Conservation (phyloP, 2,329 filamentous ascomycete genomes). For the Didymella keratinophila region DNA sequence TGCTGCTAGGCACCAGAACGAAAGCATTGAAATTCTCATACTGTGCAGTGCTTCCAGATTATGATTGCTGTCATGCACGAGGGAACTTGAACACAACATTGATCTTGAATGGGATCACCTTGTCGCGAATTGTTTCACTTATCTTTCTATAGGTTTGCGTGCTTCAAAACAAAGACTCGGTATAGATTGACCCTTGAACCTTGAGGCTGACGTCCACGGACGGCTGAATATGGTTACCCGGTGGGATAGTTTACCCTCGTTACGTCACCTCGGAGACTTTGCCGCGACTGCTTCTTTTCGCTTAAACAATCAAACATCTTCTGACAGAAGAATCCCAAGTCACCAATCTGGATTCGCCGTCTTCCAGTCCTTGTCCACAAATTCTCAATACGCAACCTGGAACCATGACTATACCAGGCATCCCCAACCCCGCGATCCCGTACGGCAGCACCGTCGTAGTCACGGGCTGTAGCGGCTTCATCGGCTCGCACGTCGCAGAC, state of each 20-base stretch:
- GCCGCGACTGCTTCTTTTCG: constrained; percentile 4
- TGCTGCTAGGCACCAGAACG: constrained; percentile 20
- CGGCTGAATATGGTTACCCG: constrained; percentile 2
- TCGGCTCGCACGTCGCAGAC: constrained; percentile 45
- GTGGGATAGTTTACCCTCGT: constrained; percentile 6
- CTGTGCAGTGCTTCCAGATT: too few relatives aligned
- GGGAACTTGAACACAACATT: too few relatives aligned
- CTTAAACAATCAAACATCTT: not conserved
- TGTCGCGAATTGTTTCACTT: too few relatives aligned
- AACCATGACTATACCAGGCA: constrained; percentile 14
- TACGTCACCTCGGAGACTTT: constrained; percentile 17
- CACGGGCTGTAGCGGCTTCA: constrained; percentile 48
- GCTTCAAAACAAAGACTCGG: too few relatives aligned
- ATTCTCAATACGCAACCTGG: not conserved
- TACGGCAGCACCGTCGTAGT: constrained; percentile 44
- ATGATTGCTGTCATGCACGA: too few relatives aligned
- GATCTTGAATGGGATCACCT: too few relatives aligned
- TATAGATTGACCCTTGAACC: not conserved
- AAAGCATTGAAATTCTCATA: constrained; percentile 14
- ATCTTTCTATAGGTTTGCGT: too few relatives aligned
- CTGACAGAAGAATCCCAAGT: not conserved
- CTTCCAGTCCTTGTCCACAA: too few relatives aligned
- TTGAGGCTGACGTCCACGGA: not conserved
- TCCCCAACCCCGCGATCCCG: constrained; percentile 29
- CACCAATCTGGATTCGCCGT: too few relatives aligned